Base-by-base conservation (phyloP, 257 asterid species). In the Primulina eburnea region DNA sequence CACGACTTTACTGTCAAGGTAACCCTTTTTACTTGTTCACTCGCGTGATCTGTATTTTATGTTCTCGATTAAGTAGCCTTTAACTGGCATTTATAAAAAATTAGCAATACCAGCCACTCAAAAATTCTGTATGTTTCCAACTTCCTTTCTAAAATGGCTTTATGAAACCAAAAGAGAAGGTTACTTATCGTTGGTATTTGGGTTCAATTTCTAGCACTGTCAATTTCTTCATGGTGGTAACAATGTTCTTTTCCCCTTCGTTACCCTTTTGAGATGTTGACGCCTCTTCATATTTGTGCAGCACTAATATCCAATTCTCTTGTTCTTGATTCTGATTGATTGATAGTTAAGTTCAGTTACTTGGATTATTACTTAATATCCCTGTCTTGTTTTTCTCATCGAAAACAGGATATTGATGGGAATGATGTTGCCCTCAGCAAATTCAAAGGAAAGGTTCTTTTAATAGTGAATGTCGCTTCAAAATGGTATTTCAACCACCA, bases 391-490 rank as follows among this genome's bases (percentile, higher is more conserved):
- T 30, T 60, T 30, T 56, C 34, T 63, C 64, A 26, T 24, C 63
- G 65, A 30, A 37, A 73, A 73, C 94, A 93, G 97, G 98, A 90
- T 79, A 89, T 90, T 47, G 98, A 93, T 76, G 84, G 82, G 60
- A 86, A 82, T 62, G 95, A 90, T 66, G 94, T 93, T 67, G 26
- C 92, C 28, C 97, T 93, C 28, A 79, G 80, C 85, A 89, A 84
- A 66, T 93, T 87, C 83, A 90, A 93, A 69, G 97, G 95, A 57
- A 87, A 73, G 73, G 89, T 76, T 62, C 92, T 93, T 67, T 79
- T 93, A 70, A 85, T 93, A 43, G 98, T 93, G 37, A 93, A 93
- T 80, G 98, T 93, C 65, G 98, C 98, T 73, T 93, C 98, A 67
- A 81, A 76, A 90, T 93, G 98, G 98, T 90, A 88, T 37, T 12